Evolutionary conservation across 495 filamentous ascomycete species (phyloP), one percentile per base, ranked within the genome.

Genomic region (Neurospora discreta): DNA sequence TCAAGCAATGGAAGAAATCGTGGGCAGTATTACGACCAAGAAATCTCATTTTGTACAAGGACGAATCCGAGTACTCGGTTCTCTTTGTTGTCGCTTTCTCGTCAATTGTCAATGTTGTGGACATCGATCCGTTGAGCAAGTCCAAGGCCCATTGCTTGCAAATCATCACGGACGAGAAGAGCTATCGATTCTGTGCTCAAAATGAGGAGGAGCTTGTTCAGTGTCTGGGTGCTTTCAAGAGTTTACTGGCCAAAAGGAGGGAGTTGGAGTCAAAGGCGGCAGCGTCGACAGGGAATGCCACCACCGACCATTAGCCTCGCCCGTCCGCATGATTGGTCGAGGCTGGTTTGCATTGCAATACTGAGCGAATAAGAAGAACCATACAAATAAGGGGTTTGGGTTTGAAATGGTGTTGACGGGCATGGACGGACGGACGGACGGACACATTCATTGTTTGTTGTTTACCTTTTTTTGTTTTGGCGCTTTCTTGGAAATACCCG

Each of bases 1-100:
- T 99, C 44, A 89, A 91, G 41, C 92, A 95, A 76, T 99, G 95
- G 95, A 98, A 97, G 84, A 91, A 92, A 73, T 85, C 92, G 40
- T 99, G 95, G 95, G 90, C 90, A 0, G 95, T 99, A 0, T 82
- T 98, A n/a, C 91, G 94, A 41, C 90, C 93, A 0, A 90, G 91
- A 72, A 92, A 92, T 70, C 81, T 98, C 68, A 92, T 93, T 8
- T 89, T 98, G 26, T 98, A 99, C 83, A 98, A 98, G 81, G 90
- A 94, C 76, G 94, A 96, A 39, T 80, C 89, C 80, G 95, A 99
- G 82, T 98, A 98, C 79, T 91, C 91, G 20, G 92, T 95, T 3
- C 82, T 91, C 72, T 90, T 94, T 70, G 90, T 99, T 75, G 84
- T 98, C 65, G 89, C 91, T 3, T 87, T 98, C 76, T 84, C 88